Evolutionary conservation across 352 stramenopile species (phyloP).

Genomic region (Globisporangium mamillatum): DNA sequence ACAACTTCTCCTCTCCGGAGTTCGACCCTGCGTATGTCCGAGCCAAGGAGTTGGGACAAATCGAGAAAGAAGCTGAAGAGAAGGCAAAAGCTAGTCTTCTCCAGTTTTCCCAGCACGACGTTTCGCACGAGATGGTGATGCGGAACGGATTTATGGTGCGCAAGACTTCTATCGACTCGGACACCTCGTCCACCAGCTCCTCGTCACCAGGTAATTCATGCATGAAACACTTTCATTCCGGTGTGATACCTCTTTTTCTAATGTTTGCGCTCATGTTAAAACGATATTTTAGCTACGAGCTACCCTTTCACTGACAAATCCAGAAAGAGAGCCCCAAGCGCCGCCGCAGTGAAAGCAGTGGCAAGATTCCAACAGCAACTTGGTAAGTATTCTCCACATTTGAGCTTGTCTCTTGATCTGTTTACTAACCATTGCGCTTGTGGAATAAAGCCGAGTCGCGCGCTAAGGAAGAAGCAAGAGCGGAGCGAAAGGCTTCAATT

Average conservation of each 20-base stretch:
- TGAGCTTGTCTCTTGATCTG: not conserved
- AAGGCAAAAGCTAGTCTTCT: slow-evolving; percentile 52
- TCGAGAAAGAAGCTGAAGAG: slow-evolving; percentile 50
- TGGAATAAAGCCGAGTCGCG: slow-evolving; percentile 28
- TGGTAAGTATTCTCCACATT: slow-evolving; percentile 21
- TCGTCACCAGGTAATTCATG: slow-evolving; percentile 15
- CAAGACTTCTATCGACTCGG: slow-evolving; percentile 27
- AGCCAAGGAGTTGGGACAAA: slow-evolving; percentile 45
- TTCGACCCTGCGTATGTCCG: slow-evolving; percentile 54
- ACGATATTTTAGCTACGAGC: slow-evolving; percentile 28
- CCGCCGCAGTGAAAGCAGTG: slow-evolving; percentile 42
- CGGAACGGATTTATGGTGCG: slow-evolving; percentile 52
- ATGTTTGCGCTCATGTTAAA: slow-evolving; percentile 1
- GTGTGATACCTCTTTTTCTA: not conserved
- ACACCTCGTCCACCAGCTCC: slow-evolving; percentile 12
- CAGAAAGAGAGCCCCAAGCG: slow-evolving; percentile 39
- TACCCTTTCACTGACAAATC: slow-evolving; percentile 67
- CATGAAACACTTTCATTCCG: not conserved
- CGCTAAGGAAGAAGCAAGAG: slow-evolving; percentile 27
- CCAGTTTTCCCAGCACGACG: slow-evolving; percentile 56
- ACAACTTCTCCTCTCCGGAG: slow-evolving; percentile 47
- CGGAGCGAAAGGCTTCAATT: slow-evolving; percentile 31
- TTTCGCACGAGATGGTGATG: slow-evolving; percentile 58
- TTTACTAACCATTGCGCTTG: not conserved
- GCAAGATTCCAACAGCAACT: slow-evolving; percentile 60